A percentile compares a stretch with the other conserved stretches of the same genome.
Conservation (phyloP, 495 filamentous ascomycete genomes). For the Aspergillus cavernicola region DNA sequence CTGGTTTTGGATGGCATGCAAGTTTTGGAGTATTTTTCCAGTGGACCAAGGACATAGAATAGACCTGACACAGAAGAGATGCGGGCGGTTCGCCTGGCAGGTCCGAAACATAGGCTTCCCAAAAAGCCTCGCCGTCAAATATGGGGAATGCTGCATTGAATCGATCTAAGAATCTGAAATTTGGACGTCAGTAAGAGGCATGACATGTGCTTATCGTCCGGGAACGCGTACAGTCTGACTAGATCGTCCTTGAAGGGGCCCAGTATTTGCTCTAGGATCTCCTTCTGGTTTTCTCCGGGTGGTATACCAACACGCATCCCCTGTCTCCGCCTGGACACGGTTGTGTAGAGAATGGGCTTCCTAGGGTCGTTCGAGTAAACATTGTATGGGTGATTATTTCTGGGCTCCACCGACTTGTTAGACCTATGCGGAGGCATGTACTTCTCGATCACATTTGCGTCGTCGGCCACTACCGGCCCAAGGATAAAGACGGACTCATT, state of each 20-base stretch:
- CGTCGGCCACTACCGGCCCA: conserved; percentile 48
- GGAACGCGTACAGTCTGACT: conserved; percentile 43
- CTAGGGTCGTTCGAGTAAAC: conserved; percentile 47
- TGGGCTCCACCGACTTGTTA: conserved; percentile 37
- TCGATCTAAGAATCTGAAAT: conserved; percentile 43
- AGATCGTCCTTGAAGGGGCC: conserved; percentile 50
- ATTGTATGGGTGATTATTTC: conserved; percentile 45
- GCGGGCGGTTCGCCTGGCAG: conserved; percentile 42
- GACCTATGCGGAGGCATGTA: conserved; percentile 44
- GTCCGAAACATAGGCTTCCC: conserved; percentile 43
- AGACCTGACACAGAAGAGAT: conserved; percentile 50
- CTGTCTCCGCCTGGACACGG: conserved; percentile 43
- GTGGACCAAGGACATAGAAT: conserved; percentile 50
- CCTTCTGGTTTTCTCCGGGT: conserved; percentile 49
- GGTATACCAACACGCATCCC: conserved; percentile 46
- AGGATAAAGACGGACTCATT: conserved; percentile 50
- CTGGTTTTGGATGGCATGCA: conserved; percentile 44
- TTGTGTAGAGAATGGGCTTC: conserved; percentile 46
- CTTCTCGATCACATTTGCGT: conserved; percentile 50
- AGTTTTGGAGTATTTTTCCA: conserved; percentile 47
- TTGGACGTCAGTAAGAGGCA: conserved; percentile 6
- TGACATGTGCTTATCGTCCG: not conserved
- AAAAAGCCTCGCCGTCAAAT: conserved; percentile 48
- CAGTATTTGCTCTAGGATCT: conserved; percentile 52
- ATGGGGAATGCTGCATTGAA: conserved; percentile 53